Percentiles rank a stretch among this genome's conserved stretches.
Evolutionary conservation across 176 grass and related monocot species (phyloP).

Genomic region (Aegilops bicornis): DNA sequence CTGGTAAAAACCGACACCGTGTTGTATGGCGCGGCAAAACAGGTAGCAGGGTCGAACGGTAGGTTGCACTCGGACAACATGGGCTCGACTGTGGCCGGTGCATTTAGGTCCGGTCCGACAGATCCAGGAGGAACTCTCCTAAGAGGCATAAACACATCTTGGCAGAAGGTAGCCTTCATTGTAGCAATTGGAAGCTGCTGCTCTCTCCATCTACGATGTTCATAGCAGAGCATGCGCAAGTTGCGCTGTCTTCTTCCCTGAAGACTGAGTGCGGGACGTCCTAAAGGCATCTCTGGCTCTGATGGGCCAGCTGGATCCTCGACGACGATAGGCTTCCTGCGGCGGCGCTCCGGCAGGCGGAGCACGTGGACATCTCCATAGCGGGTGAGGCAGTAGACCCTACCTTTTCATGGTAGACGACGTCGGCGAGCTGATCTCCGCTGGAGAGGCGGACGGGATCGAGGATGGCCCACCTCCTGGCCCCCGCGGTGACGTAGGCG

Average conservation of each 20-base stretch:
- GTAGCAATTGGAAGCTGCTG: not conserved
- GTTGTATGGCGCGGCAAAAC: slow-evolving; percentile 45
- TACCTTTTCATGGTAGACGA: slow-evolving; percentile 55
- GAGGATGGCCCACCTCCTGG: slow-evolving; percentile 53
- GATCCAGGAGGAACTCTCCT: slow-evolving; percentile 26
- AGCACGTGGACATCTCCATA: slow-evolving; percentile 54
- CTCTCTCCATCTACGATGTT: not conserved
- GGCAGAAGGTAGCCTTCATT: slow-evolving; percentile 2
- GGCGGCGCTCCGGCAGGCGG: slow-evolving; percentile 46
- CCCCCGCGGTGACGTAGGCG: slow-evolving; percentile 56
- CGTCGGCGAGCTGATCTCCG: slow-evolving; percentile 53
- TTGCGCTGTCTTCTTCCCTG: not conserved
- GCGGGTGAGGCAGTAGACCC: slow-evolving; percentile 59
- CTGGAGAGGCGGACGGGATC: slow-evolving; percentile 31
- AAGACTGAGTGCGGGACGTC: not conserved
- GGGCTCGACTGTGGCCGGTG: slow-evolving; percentile 30
- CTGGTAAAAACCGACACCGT: slow-evolving; percentile 41
- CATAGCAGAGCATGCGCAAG: slow-evolving; percentile 31
- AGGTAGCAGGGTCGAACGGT: slow-evolving; percentile 40
- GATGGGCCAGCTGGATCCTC: slow-evolving; percentile 36
- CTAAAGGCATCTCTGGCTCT: slow-evolving; percentile 2
- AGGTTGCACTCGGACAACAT: slow-evolving; percentile 34
- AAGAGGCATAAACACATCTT: slow-evolving; percentile 13
- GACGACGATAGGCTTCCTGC: slow-evolving; percentile 34
- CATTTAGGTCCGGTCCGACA: slow-evolving; percentile 37